A percentile compares a stretch with the other conserved stretches of the same genome.
These are phyloP conservation scores for Metarhizium guizhouense DNA, from an alignment of 2,329 filamentous ascomycete species.

Conservation along the genomic window DNA sequence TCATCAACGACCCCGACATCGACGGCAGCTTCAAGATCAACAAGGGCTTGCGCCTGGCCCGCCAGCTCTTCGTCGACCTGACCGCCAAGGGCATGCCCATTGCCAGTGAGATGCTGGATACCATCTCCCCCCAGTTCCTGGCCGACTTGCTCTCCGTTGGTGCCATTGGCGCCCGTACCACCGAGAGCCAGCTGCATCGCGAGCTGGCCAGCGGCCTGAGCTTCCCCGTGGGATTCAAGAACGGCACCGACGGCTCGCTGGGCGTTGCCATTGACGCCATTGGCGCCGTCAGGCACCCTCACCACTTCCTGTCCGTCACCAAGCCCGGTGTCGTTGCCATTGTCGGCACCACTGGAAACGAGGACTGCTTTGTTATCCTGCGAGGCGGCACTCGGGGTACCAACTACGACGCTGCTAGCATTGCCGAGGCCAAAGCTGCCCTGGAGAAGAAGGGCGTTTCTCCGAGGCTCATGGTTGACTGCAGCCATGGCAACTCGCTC, in stretches of 20 bases:
- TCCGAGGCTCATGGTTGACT: constrained; percentile 90
- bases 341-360: constrained; percentile 87
- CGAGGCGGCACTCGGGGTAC: constrained; percentile 87
- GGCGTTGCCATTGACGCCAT: constrained; percentile 92
- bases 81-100: constrained; percentile 91
- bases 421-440: constrained; percentile 72
- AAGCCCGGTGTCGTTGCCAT: constrained; percentile 94
- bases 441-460: constrained; percentile 65
- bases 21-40: constrained; percentile 99
- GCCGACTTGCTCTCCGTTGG: constrained; percentile 87
- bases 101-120: constrained; percentile 96
- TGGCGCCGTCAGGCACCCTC: constrained; percentile 80
- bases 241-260: constrained; percentile 88
- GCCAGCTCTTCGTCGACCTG: constrained; percentile 88
- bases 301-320: constrained; percentile 95
- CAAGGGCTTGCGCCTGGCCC: constrained; percentile 80
- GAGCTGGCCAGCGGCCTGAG: constrained; percentile 89
- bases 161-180: constrained; percentile 91
- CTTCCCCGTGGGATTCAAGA: constrained; percentile 99
- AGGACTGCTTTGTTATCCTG: constrained; percentile 94
- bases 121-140: constrained; percentile 93
- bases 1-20: constrained; percentile 98
- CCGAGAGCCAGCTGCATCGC: constrained; percentile 90
- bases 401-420: constrained; percentile 83
- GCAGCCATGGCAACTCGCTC: constrained; percentile 89